phyloP scores from a whole-genome alignment of 2,329 filamentous ascomycete species.

The Scedosporium boydii region DNA sequence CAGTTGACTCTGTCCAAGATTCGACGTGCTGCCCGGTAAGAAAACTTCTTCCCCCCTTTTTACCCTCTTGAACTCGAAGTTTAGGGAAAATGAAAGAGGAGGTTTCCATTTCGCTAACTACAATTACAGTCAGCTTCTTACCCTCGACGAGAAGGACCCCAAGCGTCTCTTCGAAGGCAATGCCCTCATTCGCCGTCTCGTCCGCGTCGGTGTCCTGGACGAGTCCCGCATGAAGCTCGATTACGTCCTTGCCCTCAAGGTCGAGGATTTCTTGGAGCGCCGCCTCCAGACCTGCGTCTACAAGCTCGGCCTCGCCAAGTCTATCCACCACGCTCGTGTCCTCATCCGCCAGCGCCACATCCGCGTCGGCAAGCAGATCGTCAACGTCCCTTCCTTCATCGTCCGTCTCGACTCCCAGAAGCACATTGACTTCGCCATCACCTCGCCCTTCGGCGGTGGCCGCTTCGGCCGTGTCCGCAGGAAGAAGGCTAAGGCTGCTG shows the following conservation, averaged over 20 bases:
- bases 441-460: constrained; percentile 94
- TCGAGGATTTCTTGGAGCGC: constrained; percentile 99
- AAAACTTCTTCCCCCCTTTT: constrained; percentile 4
- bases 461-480: constrained; percentile 95
- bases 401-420: constrained; percentile 99
- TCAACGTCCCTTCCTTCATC: constrained; percentile 99
- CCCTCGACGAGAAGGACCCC: constrained; percentile 99
- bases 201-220: constrained; percentile 98
- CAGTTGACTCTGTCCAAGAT: constrained; percentile 99
- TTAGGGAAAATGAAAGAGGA: neutral
- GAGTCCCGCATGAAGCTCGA: constrained; percentile 99
- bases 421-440: constrained; percentile 99
- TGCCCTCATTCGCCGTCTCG: constrained; percentile 98
- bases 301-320: constrained; percentile 99
- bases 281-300: constrained; percentile 99
- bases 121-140: constrained; percentile 82
- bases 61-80: neutral
- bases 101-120: constrained; percentile 5
- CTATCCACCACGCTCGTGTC: constrained; percentile 99
- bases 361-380: constrained; percentile 99
- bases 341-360: constrained; percentile 99
- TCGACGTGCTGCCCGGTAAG: constrained; percentile 98
- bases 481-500: constrained; percentile 98
- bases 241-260: constrained; percentile 99
- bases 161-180: constrained; percentile 99